These are phyloP conservation scores for Ustilago trichophora DNA, from an alignment of 1,284 basidiomycete species.

Conservation along the genomic window DNA sequence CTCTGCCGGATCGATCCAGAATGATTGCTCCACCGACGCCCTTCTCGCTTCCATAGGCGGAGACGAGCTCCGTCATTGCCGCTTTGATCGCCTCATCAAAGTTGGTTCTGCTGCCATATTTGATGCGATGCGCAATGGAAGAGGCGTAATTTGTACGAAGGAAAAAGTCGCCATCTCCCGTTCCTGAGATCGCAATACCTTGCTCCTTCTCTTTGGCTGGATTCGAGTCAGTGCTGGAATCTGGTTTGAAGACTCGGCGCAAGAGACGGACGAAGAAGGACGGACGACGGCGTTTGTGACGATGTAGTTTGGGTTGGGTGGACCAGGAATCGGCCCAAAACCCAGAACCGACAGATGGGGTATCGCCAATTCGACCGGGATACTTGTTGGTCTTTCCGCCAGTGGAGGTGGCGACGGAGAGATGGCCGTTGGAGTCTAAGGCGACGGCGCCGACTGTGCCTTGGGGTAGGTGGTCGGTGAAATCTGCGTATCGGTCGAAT, in stretches of 20 bases:
- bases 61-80: conserved; percentile 72
- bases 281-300: not conserved
- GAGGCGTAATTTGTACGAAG: conserved; percentile 76
- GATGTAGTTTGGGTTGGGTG: not conserved
- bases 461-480: conserved; percentile 74
- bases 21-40: conserved; percentile 80
- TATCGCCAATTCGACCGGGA: conserved; percentile 81
- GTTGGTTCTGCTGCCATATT: conserved; percentile 67
- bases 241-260: not conserved
- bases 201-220: conserved; percentile 19
- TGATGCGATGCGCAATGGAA: conserved; percentile 76
- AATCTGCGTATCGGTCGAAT: conserved; percentile 43
- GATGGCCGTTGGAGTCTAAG: conserved; percentile 77
- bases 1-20: conserved; percentile 73
- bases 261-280: not conserved
- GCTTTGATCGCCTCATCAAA: conserved; percentile 72
- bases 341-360: conserved; percentile 78
- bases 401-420: conserved; percentile 78
- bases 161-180: conserved; percentile 84
- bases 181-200: conserved; percentile 81
- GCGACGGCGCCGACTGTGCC: conserved; percentile 86
- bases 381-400: conserved; percentile 84
- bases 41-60: conserved; percentile 72
- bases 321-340: conserved; percentile 84
- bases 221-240: too few species aligned